Percentiles rank a stretch among this genome's conserved stretches.
Evolutionary conservation across 1,284 basidiomycete genomes (phyloP).

Genomic region (Ceratobasidium sp.): DNA sequence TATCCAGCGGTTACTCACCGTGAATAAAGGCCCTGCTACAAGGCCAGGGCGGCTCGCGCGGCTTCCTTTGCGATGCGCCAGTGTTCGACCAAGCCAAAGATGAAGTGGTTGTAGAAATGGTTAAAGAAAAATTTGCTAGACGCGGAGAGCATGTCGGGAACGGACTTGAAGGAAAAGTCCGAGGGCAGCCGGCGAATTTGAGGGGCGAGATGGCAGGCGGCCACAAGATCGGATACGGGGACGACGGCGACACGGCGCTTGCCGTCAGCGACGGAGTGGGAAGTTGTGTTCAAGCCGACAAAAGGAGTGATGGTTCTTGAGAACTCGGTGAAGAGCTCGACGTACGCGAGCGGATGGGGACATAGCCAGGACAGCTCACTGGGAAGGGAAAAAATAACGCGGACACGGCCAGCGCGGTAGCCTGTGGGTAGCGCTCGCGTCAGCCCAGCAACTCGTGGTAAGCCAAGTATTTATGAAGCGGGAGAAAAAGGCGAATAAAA

Average conservation of each 20-base stretch:
- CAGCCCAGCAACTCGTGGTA: too few species aligned
- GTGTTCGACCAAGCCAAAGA: slow-evolving; percentile 12
- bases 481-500: too few species aligned
- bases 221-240: slow-evolving; percentile 1
- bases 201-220: slow-evolving; percentile 21
- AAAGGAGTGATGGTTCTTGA: neutral
- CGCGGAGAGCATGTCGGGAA: neutral
- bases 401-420: slow-evolving; percentile 28
- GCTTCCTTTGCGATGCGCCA: neutral
- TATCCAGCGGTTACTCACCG: too few species aligned
- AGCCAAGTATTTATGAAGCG: too few species aligned
- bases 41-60: neutral
- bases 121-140: neutral
- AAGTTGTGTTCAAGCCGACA: neutral
- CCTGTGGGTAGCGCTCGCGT: neutral
- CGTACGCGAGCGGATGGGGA: slow-evolving; percentile 26
- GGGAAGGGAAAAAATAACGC: slow-evolving; percentile 18
- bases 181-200: neutral
- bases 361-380: neutral
- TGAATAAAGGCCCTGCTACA: too few species aligned
- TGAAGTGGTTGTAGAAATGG: slow-evolving; percentile 10
- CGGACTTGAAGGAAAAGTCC: neutral
- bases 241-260: neutral
- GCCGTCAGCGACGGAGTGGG: neutral
- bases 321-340: slow-evolving; percentile 28